phyloP scores from a whole-genome alignment of 2,329 filamentous ascomycete genomes.

The Calonectria pteridis region DNA sequence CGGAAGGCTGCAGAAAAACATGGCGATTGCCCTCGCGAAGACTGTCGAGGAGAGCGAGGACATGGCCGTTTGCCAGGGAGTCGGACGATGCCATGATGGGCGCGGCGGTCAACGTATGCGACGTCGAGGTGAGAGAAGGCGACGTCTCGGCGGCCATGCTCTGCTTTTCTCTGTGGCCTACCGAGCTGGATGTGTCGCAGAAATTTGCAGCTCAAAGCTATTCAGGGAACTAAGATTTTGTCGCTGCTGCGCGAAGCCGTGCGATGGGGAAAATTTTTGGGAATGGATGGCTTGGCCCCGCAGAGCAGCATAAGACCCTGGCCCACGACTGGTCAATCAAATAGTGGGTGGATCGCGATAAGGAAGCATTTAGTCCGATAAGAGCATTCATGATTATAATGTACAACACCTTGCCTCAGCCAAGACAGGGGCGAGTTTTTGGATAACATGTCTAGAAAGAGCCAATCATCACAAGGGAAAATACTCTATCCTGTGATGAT shows the following conservation, averaged over 20 bases:
- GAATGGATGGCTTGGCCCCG: conserved; percentile 37
- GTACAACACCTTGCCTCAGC: neutral
- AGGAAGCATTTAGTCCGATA: conserved; percentile 10
- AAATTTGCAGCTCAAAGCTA: conserved; percentile 20
- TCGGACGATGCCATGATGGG: conserved; percentile 57
- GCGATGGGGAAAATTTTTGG: conserved; percentile 44
- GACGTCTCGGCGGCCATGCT: conserved; percentile 59
- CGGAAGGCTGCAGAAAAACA: conserved; percentile 80
- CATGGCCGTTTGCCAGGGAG: conserved; percentile 51
- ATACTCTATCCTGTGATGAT: neutral
- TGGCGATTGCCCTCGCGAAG: conserved; percentile 74
- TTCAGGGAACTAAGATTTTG: conserved; percentile 31
- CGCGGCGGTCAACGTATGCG: conserved; percentile 70
- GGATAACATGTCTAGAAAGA: neutral
- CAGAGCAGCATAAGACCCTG: conserved; percentile 9
- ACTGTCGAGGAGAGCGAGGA: conserved; percentile 67
- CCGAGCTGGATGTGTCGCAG: conserved; percentile 27
- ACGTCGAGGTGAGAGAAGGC: conserved; percentile 73
- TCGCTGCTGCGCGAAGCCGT: conserved; percentile 16
- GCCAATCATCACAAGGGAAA: neutral
- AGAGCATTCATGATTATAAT: neutral
- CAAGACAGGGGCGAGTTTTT: neutral
- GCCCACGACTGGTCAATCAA: conserved; percentile 38
- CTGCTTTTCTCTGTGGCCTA: conserved; percentile 38
- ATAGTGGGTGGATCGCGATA: conserved; percentile 20